Percentiles rank a stretch among this genome's conserved stretches.
These are phyloP conservation scores for Crithidia acanthocephali DNA, from an alignment of 208 protist genomes.

Conservation along the genomic window DNA sequence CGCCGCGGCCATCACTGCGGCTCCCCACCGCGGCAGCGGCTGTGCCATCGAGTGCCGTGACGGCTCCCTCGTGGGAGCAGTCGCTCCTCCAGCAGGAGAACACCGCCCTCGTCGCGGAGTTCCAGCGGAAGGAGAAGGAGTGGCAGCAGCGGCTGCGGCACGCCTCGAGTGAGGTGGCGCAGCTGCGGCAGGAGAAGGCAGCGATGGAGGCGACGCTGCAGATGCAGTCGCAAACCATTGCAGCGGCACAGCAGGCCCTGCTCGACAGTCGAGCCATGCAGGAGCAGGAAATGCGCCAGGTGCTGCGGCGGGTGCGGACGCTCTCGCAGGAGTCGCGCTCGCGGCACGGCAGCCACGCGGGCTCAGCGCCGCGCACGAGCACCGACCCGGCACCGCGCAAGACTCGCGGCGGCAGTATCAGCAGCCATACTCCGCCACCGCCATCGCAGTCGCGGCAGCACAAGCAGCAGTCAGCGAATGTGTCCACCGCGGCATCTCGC, in stretches of 20 bases:
- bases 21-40: conserved; percentile 3
- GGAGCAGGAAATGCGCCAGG: conserved; percentile 46
- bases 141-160: conserved; percentile 55
- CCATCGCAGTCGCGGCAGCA: too few relatives aligned
- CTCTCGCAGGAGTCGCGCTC: conserved; percentile 28
- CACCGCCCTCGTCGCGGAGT: conserved; percentile 45
- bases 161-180: conserved; percentile 23
- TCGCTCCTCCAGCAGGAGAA: conserved; percentile 57
- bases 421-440: neutral
- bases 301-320: conserved; percentile 40
- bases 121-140: conserved; percentile 50
- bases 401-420: too few relatives aligned
- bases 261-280: conserved; percentile 37
- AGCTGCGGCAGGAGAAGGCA: conserved; percentile 18
- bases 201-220: conserved; percentile 40
- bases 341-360: conserved; percentile 2
- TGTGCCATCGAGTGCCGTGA: neutral
- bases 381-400: neutral
- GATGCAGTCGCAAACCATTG: conserved; percentile 52
- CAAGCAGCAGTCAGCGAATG: neutral
- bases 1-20: conserved; percentile 28
- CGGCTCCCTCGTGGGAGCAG: conserved; percentile 25
- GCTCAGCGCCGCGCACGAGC: neutral
- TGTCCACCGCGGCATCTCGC: neutral
- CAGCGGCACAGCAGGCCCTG: conserved; percentile 46